Conservation (phyloP, 2,329 filamentous ascomycete genomes). For the Colletotrichum karsti region DNA sequence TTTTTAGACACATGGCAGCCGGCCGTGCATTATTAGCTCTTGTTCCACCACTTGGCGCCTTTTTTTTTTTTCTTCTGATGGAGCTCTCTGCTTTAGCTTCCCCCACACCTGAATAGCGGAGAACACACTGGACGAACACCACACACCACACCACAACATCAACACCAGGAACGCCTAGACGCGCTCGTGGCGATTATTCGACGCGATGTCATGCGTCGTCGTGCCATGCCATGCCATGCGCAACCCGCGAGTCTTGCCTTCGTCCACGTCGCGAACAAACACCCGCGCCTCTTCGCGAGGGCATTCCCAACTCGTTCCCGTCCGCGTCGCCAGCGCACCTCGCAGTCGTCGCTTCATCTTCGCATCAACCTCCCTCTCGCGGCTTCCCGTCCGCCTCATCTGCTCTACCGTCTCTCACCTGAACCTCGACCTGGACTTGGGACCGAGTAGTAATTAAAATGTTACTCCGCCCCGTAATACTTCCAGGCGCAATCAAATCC, state of each 20-base stretch:
- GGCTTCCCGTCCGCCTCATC: slow-evolving; percentile 10
- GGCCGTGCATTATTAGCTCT: slow-evolving; percentile 23
- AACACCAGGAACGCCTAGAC: not conserved
- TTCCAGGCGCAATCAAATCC: not conserved
- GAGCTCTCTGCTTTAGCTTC: slow-evolving; percentile 1
- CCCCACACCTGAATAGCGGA: not conserved
- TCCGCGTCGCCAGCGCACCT: slow-evolving; percentile 12
- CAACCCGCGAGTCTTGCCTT: not conserved
- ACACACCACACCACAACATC: slow-evolving; percentile 23
- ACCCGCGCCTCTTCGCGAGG: slow-evolving; percentile 25
- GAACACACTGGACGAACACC: slow-evolving; percentile 9
- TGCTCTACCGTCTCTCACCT: not conserved
- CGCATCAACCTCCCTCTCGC: not conserved
- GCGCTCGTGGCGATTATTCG: slow-evolving; percentile 1
- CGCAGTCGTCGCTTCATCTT: not conserved
- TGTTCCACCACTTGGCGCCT: not conserved
- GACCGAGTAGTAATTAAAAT: not conserved
- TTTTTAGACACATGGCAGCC: slow-evolving; percentile 40
- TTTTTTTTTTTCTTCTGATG: not conserved
- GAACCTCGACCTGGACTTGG: not conserved
- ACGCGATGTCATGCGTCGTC: slow-evolving; percentile 29
- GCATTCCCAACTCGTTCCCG: slow-evolving; percentile 26
- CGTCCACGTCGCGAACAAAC: not conserved
- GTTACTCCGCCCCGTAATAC: no score
- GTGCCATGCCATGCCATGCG: slow-evolving; percentile 17